Evolutionary conservation across 75 land plant genomes (phyloP), one percentile per base, ranked within the genome.

Genomic region (Isoetes taiwanensis): DNA sequence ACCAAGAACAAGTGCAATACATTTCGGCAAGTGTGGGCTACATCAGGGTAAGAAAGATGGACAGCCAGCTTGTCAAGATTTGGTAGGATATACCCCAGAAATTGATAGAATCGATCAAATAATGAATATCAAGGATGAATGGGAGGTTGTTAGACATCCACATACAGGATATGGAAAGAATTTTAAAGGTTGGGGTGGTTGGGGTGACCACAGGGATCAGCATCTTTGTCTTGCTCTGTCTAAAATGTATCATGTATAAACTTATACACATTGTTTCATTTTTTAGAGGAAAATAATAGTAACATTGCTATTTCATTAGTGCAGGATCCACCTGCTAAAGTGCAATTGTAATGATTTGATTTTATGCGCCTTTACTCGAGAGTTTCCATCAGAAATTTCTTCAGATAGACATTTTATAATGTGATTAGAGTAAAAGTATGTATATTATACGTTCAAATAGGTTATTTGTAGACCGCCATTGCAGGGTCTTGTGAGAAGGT

Each of bases 101-200:
- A 23, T 80, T 0, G 80, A 76, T 19, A 73, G 81, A 6, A 50
- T 24, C 19, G 90, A 94, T 61, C 80, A 41, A 40, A 63, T 82
- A 66, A 69, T 64, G 9, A 88, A 84, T 62, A 67, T 89, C 55
- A 68, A 80, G 5, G 50, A 76, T 5, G 50, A 67, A n/a, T 94
- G 99, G 99, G 31, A 37, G 0, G 72, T 94, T 28, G 52, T 58
- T 46, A 64, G 67, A 12, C 54, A 64, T 31, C 26, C 60, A 12
- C 69, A 76, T 48, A 68, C 46, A 17, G 96, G 96, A 1, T 94
- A 94, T 63, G 32, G 67, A 37, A 71, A 67, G 35, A 93, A 84
- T 34, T 89, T 88, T 59, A 75, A 64, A 57, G 99, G 99, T 34
- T 94, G 99, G 99, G 99, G 99, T 34, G 99, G 99, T 35, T 94